phyloP scores from a whole-genome alignment of 129 eudicot genomes.

The Escallonia rubra region DNA sequence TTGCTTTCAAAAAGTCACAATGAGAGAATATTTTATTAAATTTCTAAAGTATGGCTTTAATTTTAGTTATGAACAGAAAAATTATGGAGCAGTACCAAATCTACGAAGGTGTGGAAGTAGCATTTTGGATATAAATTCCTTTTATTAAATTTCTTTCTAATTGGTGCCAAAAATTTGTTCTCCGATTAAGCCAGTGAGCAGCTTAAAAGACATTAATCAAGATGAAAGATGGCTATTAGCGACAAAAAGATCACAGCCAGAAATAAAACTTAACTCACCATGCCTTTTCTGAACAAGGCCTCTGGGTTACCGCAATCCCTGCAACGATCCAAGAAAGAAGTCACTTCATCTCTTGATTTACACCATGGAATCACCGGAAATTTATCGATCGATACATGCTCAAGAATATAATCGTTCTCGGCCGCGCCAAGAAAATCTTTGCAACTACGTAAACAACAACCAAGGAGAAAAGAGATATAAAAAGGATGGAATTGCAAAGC shows the following conservation, averaged over 20 bases:
- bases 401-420: constrained; percentile 33
- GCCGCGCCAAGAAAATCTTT: constrained; percentile 40
- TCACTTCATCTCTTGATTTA: constrained; percentile 22
- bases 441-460: constrained; percentile 16
- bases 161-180: too few relatives aligned
- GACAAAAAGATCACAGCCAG: neutral
- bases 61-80: too few relatives aligned
- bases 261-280: constrained; percentile 28
- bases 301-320: constrained; percentile 41
- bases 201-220: neutral
- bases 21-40: too few relatives aligned
- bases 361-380: constrained; percentile 44
- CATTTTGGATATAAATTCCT: neutral
- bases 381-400: constrained; percentile 32
- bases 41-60: too few relatives aligned
- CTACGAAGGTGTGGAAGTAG: neutral
- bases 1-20: too few relatives aligned
- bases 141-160: neutral
- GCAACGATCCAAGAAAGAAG: constrained; percentile 33
- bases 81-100: too few relatives aligned
- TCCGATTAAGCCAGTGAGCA: too few relatives aligned
- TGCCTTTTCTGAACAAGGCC: constrained; percentile 45
- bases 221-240: neutral
- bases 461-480: too few relatives aligned
- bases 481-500: too few relatives aligned